Evolutionary conservation across 2,329 filamentous ascomycete species (phyloP).

Genomic region (Epichloe hybrida): DNA sequence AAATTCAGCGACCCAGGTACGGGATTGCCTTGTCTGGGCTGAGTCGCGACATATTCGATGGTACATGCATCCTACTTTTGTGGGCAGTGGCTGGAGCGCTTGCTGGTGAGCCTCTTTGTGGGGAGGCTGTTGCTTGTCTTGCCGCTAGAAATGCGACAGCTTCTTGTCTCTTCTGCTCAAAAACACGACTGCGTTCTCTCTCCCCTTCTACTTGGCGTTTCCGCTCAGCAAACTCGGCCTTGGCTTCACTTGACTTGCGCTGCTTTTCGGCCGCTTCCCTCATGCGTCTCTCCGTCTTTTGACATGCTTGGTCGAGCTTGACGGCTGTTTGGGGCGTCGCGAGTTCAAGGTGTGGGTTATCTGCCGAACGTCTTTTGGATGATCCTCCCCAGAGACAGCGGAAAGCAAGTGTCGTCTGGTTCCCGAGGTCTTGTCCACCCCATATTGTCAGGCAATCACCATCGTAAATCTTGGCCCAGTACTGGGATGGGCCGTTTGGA

Average conservation of each 20-base stretch:
- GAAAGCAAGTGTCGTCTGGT: conserved; percentile 34
- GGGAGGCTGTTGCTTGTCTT: conserved; percentile 11
- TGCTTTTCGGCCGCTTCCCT: conserved; percentile 26
- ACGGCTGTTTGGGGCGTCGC: conserved; percentile 26
- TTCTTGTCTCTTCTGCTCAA: conserved; percentile 34
- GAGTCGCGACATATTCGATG: conserved; percentile 4
- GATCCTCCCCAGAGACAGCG: conserved; percentile 45
- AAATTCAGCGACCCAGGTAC: background rate
- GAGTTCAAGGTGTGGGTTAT: conserved; percentile 16
- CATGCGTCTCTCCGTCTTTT: conserved; percentile 30
- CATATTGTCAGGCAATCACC: conserved; percentile 69
- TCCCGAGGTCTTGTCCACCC: conserved; percentile 29
- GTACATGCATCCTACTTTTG: conserved; percentile 8
- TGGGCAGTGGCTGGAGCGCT: conserved; percentile 10
- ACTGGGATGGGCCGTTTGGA: conserved; percentile 37
- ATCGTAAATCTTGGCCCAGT: conserved; percentile 58
- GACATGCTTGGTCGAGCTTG: conserved; percentile 35
- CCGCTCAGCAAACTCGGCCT: conserved; percentile 30
- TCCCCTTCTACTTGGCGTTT: conserved; percentile 32
- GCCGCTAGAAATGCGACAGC: conserved; percentile 27
- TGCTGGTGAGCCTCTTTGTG: conserved; percentile 19
- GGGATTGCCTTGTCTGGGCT: conserved; percentile 5
- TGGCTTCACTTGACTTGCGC: conserved; percentile 28
- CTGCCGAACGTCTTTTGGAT: conserved; percentile 23
- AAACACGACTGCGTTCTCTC: conserved; percentile 33